Conservation (phyloP, 257 asterid species). For the Knoxia roxburghii region DNA sequence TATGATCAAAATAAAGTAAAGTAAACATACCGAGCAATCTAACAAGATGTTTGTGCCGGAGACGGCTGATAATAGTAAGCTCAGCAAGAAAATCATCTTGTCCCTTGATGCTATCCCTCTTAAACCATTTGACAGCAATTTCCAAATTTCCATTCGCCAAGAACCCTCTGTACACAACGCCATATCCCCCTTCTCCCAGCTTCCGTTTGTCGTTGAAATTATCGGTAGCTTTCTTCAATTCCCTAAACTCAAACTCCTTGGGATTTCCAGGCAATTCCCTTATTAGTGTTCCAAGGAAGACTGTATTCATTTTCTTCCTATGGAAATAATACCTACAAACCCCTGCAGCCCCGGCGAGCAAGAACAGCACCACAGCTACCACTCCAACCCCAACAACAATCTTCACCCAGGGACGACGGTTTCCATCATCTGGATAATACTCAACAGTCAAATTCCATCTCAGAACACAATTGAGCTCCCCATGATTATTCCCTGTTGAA, state of each 20-base stretch:
- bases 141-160: constrained; percentile 48
- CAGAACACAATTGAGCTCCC: constrained; percentile 59
- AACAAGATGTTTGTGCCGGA: constrained; percentile 83
- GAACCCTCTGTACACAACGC: constrained; percentile 66
- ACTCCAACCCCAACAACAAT: constrained; percentile 48
- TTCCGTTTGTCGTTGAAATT: constrained; percentile 59
- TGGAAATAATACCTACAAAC: constrained; percentile 27
- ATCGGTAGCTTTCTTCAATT: constrained; percentile 67
- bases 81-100: constrained; percentile 85
- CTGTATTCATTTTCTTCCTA: constrained; percentile 33
- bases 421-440: constrained; percentile 30
- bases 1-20: no score
- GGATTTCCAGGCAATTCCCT: constrained; percentile 79
- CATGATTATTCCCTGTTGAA: constrained; percentile 56
- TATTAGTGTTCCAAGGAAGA: constrained; percentile 50
- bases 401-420: constrained; percentile 14
- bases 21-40: constrained; percentile 58
- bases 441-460: constrained; percentile 74
- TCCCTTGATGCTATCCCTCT: constrained; percentile 70
- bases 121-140: constrained; percentile 76
- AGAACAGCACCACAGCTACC: constrained; percentile 32
- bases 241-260: constrained; percentile 58
- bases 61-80: constrained; percentile 81
- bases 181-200: constrained; percentile 88
- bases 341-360: constrained; percentile 34